Evolutionary conservation across 345 rosid genomes (phyloP).

Genomic region (Citropsis articulata): DNA sequence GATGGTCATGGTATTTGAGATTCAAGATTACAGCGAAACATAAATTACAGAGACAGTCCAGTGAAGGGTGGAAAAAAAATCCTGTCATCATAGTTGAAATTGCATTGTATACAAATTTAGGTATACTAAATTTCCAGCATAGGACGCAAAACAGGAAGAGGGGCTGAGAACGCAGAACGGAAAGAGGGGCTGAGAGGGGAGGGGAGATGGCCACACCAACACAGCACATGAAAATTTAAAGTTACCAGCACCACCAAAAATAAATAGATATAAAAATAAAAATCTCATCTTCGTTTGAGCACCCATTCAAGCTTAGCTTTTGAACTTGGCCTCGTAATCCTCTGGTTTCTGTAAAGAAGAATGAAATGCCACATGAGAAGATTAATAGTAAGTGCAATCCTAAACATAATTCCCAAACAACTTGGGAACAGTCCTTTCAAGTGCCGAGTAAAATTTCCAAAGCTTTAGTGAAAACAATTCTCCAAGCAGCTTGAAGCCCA

Average conservation of each 20-base stretch:
- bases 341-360: slow-evolving; percentile 46
- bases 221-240: not conserved
- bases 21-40: not conserved
- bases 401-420: not conserved
- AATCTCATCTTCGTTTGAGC: not conserved
- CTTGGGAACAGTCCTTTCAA: not conserved
- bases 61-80: not conserved
- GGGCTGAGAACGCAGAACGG: not conserved
- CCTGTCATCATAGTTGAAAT: not conserved
- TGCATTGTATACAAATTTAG: not conserved
- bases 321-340: slow-evolving; percentile 67
- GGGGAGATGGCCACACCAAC: not conserved
- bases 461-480: not conserved
- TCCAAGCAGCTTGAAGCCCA: not conserved
- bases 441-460: not conserved
- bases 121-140: slow-evolving; percentile 1
- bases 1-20: not conserved
- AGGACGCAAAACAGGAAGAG: not conserved
- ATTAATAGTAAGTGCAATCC: not conserved
- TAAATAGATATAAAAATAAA: not conserved
- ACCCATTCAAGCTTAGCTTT: slow-evolving; percentile 25
- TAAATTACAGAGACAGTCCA: not conserved
- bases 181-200: not conserved
- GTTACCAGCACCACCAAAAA: not conserved
- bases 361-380: not conserved